These are phyloP conservation scores for Eleusine coracana DNA, from an alignment of 176 grass and related monocot species.

Conservation along the genomic window DNA sequence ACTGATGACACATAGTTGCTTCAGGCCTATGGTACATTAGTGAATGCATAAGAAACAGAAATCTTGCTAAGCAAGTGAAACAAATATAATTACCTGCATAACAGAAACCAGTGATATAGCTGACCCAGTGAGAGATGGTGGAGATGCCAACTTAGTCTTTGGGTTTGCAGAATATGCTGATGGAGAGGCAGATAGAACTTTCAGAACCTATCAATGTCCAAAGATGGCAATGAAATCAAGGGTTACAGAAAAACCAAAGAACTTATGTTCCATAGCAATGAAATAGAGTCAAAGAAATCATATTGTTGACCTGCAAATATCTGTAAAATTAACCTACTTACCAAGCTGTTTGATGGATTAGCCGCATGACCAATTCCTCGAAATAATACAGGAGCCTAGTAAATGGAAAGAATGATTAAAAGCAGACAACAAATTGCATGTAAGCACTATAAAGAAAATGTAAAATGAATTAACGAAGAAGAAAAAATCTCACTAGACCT, in stretches of 20 bases:
- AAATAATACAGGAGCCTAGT: conserved; percentile 79
- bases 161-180: conserved; percentile 95
- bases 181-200: conserved; percentile 80
- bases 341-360: conserved; percentile 87
- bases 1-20: conserved; percentile 2
- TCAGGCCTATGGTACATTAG: not conserved
- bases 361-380: conserved; percentile 78
- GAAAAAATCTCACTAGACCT: not conserved
- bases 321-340: conserved; percentile 34
- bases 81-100: conserved; percentile 71
- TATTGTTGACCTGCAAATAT: conserved; percentile 17
- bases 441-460: not conserved
- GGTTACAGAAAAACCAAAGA: conserved; percentile 15
- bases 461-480: not conserved
- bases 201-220: conserved; percentile 62
- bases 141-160: conserved; percentile 64
- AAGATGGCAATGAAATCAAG: not conserved
- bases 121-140: conserved; percentile 79
- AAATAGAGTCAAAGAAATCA: not conserved
- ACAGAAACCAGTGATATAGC: conserved; percentile 90
- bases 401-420: conserved; percentile 32
- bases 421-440: conserved; percentile 9
- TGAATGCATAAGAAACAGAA: conserved; percentile 3
- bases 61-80: conserved; percentile 29
- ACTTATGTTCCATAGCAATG: not conserved